Percentiles rank a stretch among this genome's conserved stretches.
These are phyloP conservation scores for Aspergillus campestris DNA, from an alignment of 495 filamentous ascomycete species.

Conservation along the genomic window DNA sequence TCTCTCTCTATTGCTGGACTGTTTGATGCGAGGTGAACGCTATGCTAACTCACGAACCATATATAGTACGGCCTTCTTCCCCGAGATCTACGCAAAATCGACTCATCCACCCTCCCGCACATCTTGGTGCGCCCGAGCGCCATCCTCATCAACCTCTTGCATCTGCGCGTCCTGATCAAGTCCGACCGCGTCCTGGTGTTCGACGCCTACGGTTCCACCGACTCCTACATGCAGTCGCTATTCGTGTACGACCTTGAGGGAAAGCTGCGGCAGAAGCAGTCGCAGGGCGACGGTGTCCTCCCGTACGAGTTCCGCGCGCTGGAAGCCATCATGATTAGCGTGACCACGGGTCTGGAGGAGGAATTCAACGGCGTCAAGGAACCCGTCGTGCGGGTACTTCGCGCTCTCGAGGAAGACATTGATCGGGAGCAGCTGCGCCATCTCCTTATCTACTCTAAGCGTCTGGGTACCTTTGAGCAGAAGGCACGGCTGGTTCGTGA, in stretches of 20 bases:
- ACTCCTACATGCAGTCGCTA: conserved; percentile 88
- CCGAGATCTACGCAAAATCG: conserved; percentile 94
- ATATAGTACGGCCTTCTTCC: conserved; percentile 85
- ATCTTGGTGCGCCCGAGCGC: conserved; percentile 91
- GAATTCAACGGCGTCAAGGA: conserved; percentile 91
- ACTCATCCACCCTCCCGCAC: conserved; percentile 94
- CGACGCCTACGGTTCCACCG: conserved; percentile 89
- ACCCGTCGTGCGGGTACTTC: conserved; percentile 78
- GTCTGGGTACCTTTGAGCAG: conserved; percentile 93
- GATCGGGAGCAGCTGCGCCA: conserved; percentile 88
- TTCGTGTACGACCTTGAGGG: conserved; percentile 88
- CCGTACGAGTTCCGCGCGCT: conserved; percentile 58
- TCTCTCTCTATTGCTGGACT: conserved; percentile 3
- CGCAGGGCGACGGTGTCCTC: conserved; percentile 40
- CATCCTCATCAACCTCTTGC: conserved; percentile 89
- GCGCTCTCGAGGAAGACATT: conserved; percentile 93
- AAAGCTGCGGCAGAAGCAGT: conserved; percentile 50
- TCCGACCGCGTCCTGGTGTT: conserved; percentile 89
- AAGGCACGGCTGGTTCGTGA: conserved; percentile 92
- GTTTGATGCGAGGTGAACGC: not conserved
- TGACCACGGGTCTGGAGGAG: conserved; percentile 79
- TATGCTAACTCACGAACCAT: not conserved
- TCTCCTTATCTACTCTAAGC: conserved; percentile 87
- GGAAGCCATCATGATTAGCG: conserved; percentile 48
- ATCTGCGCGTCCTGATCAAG: conserved; percentile 90